Evolutionary conservation across 73 alveolate species (phyloP).

Genomic region (Paramecium primaurelia): DNA sequence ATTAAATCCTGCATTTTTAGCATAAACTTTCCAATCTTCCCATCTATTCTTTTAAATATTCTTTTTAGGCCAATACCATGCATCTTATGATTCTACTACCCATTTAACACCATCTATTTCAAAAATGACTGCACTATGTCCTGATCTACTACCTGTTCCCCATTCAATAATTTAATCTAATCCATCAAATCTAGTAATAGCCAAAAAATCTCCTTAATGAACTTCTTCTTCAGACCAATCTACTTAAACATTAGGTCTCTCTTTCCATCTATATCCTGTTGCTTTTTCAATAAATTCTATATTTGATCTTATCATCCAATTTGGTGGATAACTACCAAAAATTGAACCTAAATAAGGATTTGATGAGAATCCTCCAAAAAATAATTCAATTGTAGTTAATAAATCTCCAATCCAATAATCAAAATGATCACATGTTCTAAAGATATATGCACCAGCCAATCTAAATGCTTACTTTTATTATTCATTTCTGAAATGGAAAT

Average conservation of each 20-base stretch:
- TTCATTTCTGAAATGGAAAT: neutral
- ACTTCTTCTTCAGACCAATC: constrained; percentile 74
- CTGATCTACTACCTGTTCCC: constrained; percentile 91
- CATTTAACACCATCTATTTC: constrained; percentile 79
- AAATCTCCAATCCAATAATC: constrained; percentile 63
- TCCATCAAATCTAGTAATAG: constrained; percentile 89
- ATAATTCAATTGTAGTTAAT: constrained; percentile 71
- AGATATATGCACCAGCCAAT: constrained; percentile 39
- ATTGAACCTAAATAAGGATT: constrained; percentile 74
- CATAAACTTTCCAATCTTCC: constrained; percentile 89
- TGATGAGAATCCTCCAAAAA: constrained; percentile 86
- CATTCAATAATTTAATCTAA: constrained; percentile 90
- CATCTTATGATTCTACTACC: constrained; percentile 92
- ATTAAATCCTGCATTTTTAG: constrained; percentile 92
- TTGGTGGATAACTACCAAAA: constrained; percentile 73
- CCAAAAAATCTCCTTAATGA: constrained; percentile 87
- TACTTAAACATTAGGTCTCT: constrained; percentile 67
- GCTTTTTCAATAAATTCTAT: constrained; percentile 71
- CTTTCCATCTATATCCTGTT: constrained; percentile 75
- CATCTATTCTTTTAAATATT: constrained; percentile 83
- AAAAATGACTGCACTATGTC: constrained; percentile 84
- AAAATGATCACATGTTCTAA: constrained; percentile 56
- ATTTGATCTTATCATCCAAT: constrained; percentile 78
- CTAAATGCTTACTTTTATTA: constrained; percentile 8
- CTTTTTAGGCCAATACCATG: constrained; percentile 93